These are phyloP conservation scores for Taphrina flavorubra DNA, from an alignment of 1,139 yeast genomes.

Conservation along the genomic window DNA sequence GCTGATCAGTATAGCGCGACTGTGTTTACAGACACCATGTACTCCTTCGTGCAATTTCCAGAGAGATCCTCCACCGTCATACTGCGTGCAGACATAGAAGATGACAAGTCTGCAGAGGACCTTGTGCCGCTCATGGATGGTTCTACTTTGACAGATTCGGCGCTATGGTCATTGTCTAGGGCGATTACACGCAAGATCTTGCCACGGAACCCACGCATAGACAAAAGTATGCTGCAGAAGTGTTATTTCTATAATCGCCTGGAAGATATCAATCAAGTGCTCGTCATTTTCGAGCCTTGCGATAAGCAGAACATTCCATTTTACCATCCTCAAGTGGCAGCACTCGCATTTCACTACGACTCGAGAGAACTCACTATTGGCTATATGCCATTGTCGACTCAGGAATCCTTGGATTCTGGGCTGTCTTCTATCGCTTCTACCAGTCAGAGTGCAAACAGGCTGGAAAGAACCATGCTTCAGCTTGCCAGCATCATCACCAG, in stretches of 20 bases:
- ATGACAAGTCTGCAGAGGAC: slow-evolving; percentile 52
- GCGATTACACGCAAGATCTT: slow-evolving; percentile 8
- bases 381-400: slow-evolving; percentile 38
- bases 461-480: slow-evolving; percentile 79
- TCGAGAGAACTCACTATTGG: slow-evolving; percentile 21
- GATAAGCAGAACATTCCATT: slow-evolving; percentile 66
- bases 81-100: slow-evolving; percentile 81
- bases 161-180: background rate
- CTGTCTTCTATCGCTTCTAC: background rate
- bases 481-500: slow-evolving; percentile 77
- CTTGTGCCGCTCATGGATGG: slow-evolving; percentile 4
- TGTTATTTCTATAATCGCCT: background rate
- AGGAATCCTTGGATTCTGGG: background rate
- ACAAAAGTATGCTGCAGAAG: slow-evolving; percentile 31
- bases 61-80: slow-evolving; percentile 91
- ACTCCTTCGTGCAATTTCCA: slow-evolving; percentile 75
- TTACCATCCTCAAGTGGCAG: slow-evolving; percentile 86
- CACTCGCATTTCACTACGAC: slow-evolving; percentile 61
- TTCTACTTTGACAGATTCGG: slow-evolving; percentile 3
- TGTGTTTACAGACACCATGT: slow-evolving; percentile 50
- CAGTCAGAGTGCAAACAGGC: slow-evolving; percentile 57
- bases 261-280: background rate
- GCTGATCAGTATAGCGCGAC: slow-evolving; percentile 1
- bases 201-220: slow-evolving; percentile 25
- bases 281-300: slow-evolving; percentile 42